Evolutionary conservation across 2,329 filamentous ascomycete genomes (phyloP).

Genomic region (Beauveria pseudobassiana): DNA sequence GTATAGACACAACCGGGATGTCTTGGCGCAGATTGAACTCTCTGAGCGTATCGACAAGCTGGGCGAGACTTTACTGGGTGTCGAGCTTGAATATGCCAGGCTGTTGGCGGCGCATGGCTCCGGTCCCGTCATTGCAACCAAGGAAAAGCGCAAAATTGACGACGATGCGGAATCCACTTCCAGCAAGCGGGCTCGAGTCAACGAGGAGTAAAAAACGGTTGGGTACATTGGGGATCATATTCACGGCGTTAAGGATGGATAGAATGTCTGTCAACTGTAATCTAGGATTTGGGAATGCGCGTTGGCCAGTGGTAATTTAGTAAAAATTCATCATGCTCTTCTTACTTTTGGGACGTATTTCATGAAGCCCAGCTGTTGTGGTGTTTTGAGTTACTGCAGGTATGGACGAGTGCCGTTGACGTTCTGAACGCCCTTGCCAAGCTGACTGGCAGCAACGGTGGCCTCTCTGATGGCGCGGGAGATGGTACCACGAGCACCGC

Average conservation of each 20-base stretch:
- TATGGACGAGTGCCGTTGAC: slow-evolving; percentile 27
- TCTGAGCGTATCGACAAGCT: slow-evolving; percentile 65
- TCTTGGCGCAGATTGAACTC: slow-evolving; percentile 60
- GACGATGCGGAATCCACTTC: slow-evolving; percentile 20
- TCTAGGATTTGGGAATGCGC: slow-evolving; percentile 8
- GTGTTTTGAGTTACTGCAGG: slow-evolving; percentile 13
- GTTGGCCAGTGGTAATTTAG: background rate
- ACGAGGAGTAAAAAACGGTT: slow-evolving; percentile 21
- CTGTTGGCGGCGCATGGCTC: slow-evolving; percentile 45
- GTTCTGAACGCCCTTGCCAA: slow-evolving; percentile 35
- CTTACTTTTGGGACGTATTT: slow-evolving; percentile 9
- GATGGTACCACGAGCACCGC: slow-evolving; percentile 58
- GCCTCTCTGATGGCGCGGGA: slow-evolving; percentile 64
- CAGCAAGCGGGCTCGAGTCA: slow-evolving; percentile 40
- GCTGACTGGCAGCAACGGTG: slow-evolving; percentile 59
- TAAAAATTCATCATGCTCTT: background rate
- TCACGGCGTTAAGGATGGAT: slow-evolving; percentile 12
- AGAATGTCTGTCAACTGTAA: slow-evolving; percentile 10
- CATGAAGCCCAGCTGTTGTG: slow-evolving; percentile 19
- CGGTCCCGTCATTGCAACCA: slow-evolving; percentile 23
- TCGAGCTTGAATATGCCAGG: slow-evolving; percentile 66
- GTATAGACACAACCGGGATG: slow-evolving; percentile 66
- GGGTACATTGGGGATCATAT: background rate
- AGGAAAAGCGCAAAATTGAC: slow-evolving; percentile 40
- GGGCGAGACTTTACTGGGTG: slow-evolving; percentile 57